phyloP scores from a whole-genome alignment of 2,329 filamentous ascomycete species.

The Fusarium verrucosum region DNA sequence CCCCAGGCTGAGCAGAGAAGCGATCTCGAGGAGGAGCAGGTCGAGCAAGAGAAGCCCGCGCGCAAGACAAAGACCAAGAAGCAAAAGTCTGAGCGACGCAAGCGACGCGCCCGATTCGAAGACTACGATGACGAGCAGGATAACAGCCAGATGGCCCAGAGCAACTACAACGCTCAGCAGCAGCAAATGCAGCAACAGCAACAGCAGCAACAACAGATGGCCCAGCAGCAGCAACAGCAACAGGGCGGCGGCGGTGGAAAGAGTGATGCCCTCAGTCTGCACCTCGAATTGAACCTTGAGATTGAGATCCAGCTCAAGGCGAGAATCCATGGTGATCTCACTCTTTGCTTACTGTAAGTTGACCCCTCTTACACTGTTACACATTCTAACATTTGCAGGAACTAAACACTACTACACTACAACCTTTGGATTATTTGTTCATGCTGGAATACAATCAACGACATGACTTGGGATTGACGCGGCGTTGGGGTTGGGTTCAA shows the following conservation, averaged over 20 bases:
- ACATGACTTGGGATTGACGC: conserved; percentile 15
- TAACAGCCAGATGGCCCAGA: conserved; percentile 27
- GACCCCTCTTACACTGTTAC: background rate
- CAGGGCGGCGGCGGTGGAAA: conserved; percentile 31
- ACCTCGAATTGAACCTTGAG: conserved; percentile 81
- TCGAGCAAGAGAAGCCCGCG: conserved; percentile 30
- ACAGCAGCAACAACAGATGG: conserved; percentile 16
- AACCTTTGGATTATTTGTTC: background rate
- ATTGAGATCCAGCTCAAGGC: conserved; percentile 87
- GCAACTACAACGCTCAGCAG: conserved; percentile 28
- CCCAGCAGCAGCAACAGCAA: conserved; percentile 25
- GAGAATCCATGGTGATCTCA: conserved; percentile 84
- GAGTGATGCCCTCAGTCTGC: conserved; percentile 64
- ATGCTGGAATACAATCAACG: conserved; percentile 3
- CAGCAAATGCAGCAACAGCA: conserved; percentile 32
- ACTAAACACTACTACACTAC: conserved; percentile 21
- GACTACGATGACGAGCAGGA: conserved; percentile 28
- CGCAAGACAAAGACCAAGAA: conserved; percentile 38
- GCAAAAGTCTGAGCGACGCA: conserved; percentile 33
- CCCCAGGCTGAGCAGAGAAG: conserved; percentile 23
- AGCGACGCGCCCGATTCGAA: conserved; percentile 29
- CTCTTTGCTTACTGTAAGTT: conserved; percentile 72
- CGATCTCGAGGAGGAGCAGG: conserved; percentile 30
- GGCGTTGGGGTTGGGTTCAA: conserved; percentile 22
- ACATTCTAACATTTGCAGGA: conserved; percentile 11